These are phyloP conservation scores for Eucalyptus camaldulensis DNA, from an alignment of 345 rosid genomes.

Conservation along the genomic window DNA sequence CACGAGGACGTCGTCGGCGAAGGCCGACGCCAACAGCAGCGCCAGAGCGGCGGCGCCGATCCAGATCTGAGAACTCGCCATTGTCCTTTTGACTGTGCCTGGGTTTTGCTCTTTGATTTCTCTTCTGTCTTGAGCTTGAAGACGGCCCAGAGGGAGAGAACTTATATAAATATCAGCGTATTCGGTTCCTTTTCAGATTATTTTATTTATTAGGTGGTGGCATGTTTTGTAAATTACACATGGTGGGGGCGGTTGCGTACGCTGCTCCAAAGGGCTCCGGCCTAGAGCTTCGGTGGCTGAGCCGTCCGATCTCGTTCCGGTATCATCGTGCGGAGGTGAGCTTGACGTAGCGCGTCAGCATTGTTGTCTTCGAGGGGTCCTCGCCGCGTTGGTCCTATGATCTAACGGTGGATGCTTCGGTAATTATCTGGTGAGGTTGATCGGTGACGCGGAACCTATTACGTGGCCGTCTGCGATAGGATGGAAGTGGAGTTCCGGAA, in stretches of 20 bases:
- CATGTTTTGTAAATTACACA: not conserved
- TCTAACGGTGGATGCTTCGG: not conserved
- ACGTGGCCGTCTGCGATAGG: not conserved
- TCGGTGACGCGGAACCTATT: not conserved
- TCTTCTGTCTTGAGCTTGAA: not conserved
- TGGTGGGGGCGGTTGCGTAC: not conserved
- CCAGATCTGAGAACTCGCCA: slow-evolving; percentile 74
- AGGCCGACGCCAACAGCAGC: slow-evolving; percentile 37
- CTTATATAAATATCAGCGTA: not conserved
- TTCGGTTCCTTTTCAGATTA: not conserved
- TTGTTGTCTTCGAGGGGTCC: not conserved
- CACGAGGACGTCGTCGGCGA: slow-evolving; percentile 79
- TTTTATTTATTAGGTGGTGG: not conserved
- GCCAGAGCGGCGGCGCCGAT: slow-evolving; percentile 24
- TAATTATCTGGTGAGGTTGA: not conserved
- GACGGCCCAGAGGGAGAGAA: not conserved
- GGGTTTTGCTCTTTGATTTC: not conserved
- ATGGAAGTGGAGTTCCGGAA: not conserved
- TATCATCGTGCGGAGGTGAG: not conserved
- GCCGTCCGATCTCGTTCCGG: not conserved
- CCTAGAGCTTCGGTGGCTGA: not conserved
- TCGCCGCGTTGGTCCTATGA: not conserved
- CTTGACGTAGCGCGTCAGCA: not conserved
- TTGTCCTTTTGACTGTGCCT: not conserved
- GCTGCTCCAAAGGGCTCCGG: not conserved